These are phyloP conservation scores for Camelina hispida DNA, from an alignment of 345 rosid species.

Conservation along the genomic window DNA sequence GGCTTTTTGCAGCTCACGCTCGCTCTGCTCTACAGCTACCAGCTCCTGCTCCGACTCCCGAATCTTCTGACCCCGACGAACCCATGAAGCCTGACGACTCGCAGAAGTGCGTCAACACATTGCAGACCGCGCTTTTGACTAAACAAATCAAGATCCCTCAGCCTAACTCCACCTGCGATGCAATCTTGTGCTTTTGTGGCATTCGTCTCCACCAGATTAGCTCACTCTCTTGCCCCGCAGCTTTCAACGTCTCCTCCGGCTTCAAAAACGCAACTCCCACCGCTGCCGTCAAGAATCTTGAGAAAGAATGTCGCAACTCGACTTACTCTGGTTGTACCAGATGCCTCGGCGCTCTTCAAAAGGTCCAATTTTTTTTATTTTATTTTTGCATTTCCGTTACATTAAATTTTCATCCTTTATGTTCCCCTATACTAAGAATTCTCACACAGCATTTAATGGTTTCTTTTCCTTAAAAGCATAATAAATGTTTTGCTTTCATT, in stretches of 20 bases:
- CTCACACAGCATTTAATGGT: slow-evolving; percentile 41
- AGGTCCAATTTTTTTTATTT: slow-evolving; percentile 50
- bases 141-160: slow-evolving; percentile 85
- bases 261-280: slow-evolving; percentile 84
- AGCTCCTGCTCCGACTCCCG: slow-evolving; percentile 61
- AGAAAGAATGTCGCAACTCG: slow-evolving; percentile 87
- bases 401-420: slow-evolving; percentile 32
- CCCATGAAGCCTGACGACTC: slow-evolving; percentile 98
- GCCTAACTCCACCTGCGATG: slow-evolving; percentile 84
- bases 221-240: slow-evolving; percentile 94
- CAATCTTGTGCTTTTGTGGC: slow-evolving; percentile 92
- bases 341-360: slow-evolving; percentile 95
- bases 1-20: slow-evolving; percentile 98
- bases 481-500: slow-evolving; percentile 37
- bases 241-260: slow-evolving; percentile 75
- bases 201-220: slow-evolving; percentile 94
- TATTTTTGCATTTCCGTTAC: background rate
- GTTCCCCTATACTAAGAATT: slow-evolving; percentile 29
- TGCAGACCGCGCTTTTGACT: slow-evolving; percentile 75
- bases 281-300: slow-evolving; percentile 80
- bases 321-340: slow-evolving; percentile 92
- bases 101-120: slow-evolving; percentile 90
- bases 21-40: slow-evolving; percentile 77
- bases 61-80: slow-evolving; percentile 54
- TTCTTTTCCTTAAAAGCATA: slow-evolving; percentile 17